Evolutionary conservation across 352 stramenopile species (phyloP), one percentile per base, ranked within the genome.

Genomic region (Pythium rishiriense): DNA sequence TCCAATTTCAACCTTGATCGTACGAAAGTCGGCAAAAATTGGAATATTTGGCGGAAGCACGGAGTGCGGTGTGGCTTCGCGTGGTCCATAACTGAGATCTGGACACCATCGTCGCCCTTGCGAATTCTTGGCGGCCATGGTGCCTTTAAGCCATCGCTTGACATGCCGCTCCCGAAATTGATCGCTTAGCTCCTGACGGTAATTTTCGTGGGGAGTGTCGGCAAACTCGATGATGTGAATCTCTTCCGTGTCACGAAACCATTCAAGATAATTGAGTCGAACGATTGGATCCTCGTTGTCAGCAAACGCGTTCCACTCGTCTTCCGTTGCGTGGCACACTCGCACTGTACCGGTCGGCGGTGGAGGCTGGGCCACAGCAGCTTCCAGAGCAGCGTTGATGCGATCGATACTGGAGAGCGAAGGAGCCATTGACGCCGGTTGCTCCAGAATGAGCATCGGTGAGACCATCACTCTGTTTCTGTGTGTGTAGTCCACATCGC

Each of bases 201-300:
- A 43, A 41, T 54, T 46, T 1, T 6, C 0, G 50, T 66, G 64
- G 54, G 39, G 26, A 60, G 55, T 61, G 19, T 21, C 24, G 4
- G 52, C 66, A 69, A 78, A 75, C 71, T 77, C 66, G 65, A 77
- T 77, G 58, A 77, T 72, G 58, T 72, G 70, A 56, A 74, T 74
- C 43, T 74, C 70, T 43, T 52, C 63, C 41, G 62, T 52, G 70
- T 68, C 70, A 69, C 63, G 25, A 54, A 75, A 78, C 70, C 67
- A 73, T 70, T 73, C 67, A 22, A 78, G 67, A 70, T 58, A 66
- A 65, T 69, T 69, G 58, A 49, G 58, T 64, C 37, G 63, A 56
- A 75, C 64, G 55, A 72, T 66, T 28, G 58, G 56, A 53, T 59
- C 59, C 9, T 78, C 62, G 50, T 31, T 68, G 68, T 78, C 60